Evolutionary conservation across 768 basidiomycete genomes (phyloP).

Genomic region (Leccinum boreale): DNA sequence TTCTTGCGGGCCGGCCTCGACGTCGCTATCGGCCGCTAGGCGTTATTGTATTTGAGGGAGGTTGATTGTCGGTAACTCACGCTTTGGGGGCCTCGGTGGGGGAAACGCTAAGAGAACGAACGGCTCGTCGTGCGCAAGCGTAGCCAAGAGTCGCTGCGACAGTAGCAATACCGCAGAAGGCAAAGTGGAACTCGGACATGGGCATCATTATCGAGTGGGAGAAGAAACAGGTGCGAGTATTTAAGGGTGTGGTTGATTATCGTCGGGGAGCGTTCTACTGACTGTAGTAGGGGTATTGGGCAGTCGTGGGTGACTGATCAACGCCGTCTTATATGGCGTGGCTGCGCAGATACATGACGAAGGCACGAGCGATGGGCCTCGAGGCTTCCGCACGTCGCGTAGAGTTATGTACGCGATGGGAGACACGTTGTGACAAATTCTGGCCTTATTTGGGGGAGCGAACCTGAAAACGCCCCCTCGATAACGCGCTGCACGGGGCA

Average conservation of each 20-base stretch:
- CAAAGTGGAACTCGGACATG: constrained; percentile 50
- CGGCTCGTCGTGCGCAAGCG: constrained; percentile 46
- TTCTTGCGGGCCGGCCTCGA: constrained; percentile 24
- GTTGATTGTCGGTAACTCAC: constrained; percentile 32
- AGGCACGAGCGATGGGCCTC: constrained; percentile 28
- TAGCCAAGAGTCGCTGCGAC: constrained; percentile 60
- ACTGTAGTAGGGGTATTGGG: constrained; percentile 15
- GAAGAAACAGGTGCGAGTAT: constrained; percentile 17
- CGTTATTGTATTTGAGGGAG: constrained; percentile 27
- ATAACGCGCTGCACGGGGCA: constrained; percentile 10
- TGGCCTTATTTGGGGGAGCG: constrained; percentile 6
- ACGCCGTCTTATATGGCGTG: constrained; percentile 31
- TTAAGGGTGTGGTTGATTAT: constrained; percentile 25
- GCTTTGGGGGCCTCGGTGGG: constrained; percentile 20
- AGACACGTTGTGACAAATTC: constrained; percentile 17
- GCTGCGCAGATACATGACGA: constrained; percentile 21
- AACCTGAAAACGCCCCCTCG: constrained; percentile 1
- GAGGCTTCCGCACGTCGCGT: constrained; percentile 28
- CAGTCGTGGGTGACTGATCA: constrained; percentile 17
- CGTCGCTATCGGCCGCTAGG: constrained; percentile 30
- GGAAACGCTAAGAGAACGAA: constrained; percentile 12
- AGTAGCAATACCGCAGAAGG: constrained; percentile 55
- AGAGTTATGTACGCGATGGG: constrained; percentile 8
- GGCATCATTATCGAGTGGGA: constrained; percentile 40
- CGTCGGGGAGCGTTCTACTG: neutral